phyloP scores from a whole-genome alignment of 2,329 filamentous ascomycete genomes.

The Rutstroemia sp. region DNA sequence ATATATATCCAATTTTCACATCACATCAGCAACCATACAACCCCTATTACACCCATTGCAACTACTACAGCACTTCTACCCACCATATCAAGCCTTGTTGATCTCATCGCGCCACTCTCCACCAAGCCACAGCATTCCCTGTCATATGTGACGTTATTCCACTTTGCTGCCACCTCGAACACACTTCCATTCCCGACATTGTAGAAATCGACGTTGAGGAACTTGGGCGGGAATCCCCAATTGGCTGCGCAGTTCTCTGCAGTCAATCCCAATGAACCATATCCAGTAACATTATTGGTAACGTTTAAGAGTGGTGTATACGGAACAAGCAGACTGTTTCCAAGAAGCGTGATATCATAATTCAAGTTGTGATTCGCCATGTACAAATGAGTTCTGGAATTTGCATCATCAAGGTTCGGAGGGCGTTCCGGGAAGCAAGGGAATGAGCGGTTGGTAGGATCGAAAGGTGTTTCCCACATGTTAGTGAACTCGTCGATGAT shows the following conservation, averaged over 20 bases:
- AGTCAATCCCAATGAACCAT: slow-evolving; percentile 58
- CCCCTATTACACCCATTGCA: not conserved
- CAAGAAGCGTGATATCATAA: slow-evolving; percentile 61
- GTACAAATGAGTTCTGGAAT: slow-evolving; percentile 60
- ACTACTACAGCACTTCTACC: not conserved
- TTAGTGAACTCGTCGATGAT: slow-evolving; percentile 82
- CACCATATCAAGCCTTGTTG: not conserved
- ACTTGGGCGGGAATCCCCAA: slow-evolving; percentile 67
- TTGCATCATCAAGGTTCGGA: slow-evolving; percentile 48
- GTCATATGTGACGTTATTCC: slow-evolving; percentile 68
- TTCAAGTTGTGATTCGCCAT: slow-evolving; percentile 91
- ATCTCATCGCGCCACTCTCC: not conserved
- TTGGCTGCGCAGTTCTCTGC: slow-evolving; percentile 51
- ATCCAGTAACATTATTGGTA: slow-evolving; percentile 61
- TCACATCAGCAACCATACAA: not conserved
- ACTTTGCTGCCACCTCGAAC: slow-evolving; percentile 62
- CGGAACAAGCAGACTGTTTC: slow-evolving; percentile 59
- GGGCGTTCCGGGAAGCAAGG: slow-evolving; percentile 76
- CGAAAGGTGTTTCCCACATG: slow-evolving; percentile 85
- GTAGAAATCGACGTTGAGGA: slow-evolving; percentile 81
- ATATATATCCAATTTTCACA: too few species aligned
- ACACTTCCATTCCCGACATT: slow-evolving; percentile 62
- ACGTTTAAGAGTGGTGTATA: slow-evolving; percentile 61
- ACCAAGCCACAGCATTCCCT: slow-evolving; percentile 46
- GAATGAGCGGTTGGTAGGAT: slow-evolving; percentile 49